These are phyloP conservation scores for Neonectria punicea DNA, from an alignment of 2,329 filamentous ascomycete genomes.

Conservation along the genomic window DNA sequence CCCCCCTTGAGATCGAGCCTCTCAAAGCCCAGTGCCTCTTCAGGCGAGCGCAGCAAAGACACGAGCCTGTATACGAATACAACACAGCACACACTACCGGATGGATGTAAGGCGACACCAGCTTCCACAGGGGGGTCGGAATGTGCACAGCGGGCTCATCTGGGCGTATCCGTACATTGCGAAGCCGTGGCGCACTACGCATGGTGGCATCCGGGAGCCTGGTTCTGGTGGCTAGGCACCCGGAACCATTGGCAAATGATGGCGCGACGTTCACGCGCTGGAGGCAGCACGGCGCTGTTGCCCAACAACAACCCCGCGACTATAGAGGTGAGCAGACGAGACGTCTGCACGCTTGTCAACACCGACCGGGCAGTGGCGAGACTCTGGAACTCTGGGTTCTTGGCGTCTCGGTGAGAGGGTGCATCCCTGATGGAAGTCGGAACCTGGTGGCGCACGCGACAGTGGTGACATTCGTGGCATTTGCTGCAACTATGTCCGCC, in stretches of 20 bases:
- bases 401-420: background rate
- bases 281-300: constrained; percentile 25
- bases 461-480: constrained; percentile 35
- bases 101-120: background rate
- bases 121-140: constrained; percentile 12
- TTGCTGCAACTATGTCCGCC: constrained; percentile 16
- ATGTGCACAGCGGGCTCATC: background rate
- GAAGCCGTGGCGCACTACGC: constrained; percentile 17
- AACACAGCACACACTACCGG: background rate
- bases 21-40: background rate
- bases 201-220: constrained; percentile 23
- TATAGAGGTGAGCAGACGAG: constrained; percentile 9
- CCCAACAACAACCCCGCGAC: constrained; percentile 8
- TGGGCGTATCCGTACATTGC: constrained; percentile 4
- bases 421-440: constrained; percentile 18
- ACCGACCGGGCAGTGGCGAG: background rate
- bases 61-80: background rate
- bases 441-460: constrained; percentile 11
- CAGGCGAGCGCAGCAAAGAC: background rate
- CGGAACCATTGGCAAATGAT: constrained; percentile 24
- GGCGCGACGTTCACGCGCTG: constrained; percentile 8
- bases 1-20: background rate
- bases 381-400: background rate
- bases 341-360: background rate
- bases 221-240: constrained; percentile 13